Conservation (phyloP, 2,329 filamentous ascomycete species). For the Leptodontidium sp. region DNA sequence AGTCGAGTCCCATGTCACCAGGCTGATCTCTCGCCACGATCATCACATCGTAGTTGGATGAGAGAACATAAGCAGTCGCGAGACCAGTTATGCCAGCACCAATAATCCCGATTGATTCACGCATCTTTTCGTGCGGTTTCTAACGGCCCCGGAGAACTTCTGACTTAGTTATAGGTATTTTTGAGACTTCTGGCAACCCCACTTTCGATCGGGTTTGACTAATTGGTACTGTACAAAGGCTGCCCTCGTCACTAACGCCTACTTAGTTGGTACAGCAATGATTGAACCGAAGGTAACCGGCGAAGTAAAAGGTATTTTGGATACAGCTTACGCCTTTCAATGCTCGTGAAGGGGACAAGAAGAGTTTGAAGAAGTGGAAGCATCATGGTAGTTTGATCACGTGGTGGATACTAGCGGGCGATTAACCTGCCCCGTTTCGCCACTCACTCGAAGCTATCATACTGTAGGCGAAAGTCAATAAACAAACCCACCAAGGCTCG, state of each 20-base stretch:
- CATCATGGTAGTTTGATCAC: too few relatives aligned
- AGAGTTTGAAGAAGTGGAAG: background rate
- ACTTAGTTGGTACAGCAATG: background rate
- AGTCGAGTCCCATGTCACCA: slow-evolving; percentile 39
- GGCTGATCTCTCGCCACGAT: slow-evolving; percentile 41
- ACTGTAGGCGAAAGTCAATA: too few relatives aligned
- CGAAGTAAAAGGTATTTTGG: background rate
- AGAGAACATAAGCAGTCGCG: slow-evolving; percentile 39
- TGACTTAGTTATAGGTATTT: background rate
- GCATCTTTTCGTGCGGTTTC: slow-evolving; percentile 19
- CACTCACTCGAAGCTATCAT: too few relatives aligned
- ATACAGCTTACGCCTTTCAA: too few relatives aligned
- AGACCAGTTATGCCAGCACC: slow-evolving; percentile 42
- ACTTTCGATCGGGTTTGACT: slow-evolving; percentile 1
- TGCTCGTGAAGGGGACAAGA: background rate
- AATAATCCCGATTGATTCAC: slow-evolving; percentile 33
- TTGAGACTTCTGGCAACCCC: background rate
- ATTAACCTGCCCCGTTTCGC: too few relatives aligned
- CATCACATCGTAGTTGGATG: slow-evolving; percentile 36
- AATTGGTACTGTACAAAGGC: background rate
- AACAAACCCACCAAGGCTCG: too few relatives aligned
- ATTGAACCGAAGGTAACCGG: background rate
- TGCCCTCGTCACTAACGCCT: background rate
- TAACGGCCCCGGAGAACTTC: background rate
- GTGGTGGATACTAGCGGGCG: too few relatives aligned